A percentile compares a stretch with the other conserved stretches of the same genome.
Conservation (phyloP, 78 protist species). For the Cavenderia fasciculata region DNA sequence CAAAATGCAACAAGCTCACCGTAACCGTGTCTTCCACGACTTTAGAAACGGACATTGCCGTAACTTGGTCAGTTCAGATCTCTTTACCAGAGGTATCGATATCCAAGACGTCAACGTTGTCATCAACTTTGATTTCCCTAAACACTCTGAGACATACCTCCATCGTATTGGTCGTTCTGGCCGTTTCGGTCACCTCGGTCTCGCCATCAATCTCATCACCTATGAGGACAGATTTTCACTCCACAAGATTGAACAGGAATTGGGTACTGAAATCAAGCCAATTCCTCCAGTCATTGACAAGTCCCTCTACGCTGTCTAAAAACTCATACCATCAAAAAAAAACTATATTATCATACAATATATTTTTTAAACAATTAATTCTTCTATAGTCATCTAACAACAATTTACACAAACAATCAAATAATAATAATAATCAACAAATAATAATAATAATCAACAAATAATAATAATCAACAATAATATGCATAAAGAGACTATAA, state of each 20-base stretch:
- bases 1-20: slow-evolving; percentile 95
- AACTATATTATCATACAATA: no score
- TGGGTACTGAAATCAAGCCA: slow-evolving; percentile 98
- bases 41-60: slow-evolving; percentile 97
- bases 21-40: slow-evolving; percentile 99
- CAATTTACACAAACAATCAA: no score
- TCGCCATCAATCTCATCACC: slow-evolving; percentile 99
- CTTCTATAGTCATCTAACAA: no score
- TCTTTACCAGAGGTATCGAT: slow-evolving; percentile 98
- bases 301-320: slow-evolving; percentile 81
- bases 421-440: no score
- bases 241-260: slow-evolving; percentile 96
- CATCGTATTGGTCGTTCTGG: slow-evolving; percentile 99
- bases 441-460: no score
- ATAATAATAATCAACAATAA: no score
- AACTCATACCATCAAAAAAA: no score
- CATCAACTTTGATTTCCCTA: slow-evolving; percentile 99
- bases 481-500: no score
- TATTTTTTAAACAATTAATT: no score
- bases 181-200: slow-evolving; percentile 98
- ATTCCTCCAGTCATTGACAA: slow-evolving; percentile 95
- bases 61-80: slow-evolving; percentile 98
- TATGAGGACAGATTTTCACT: slow-evolving; percentile 94
- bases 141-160: slow-evolving; percentile 96
- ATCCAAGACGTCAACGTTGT: slow-evolving; percentile 99